Evolutionary conservation across 129 eudicot species (phyloP), one percentile per base, ranked within the genome.

Genomic region (Chrysanthemum lavandulifolium): DNA sequence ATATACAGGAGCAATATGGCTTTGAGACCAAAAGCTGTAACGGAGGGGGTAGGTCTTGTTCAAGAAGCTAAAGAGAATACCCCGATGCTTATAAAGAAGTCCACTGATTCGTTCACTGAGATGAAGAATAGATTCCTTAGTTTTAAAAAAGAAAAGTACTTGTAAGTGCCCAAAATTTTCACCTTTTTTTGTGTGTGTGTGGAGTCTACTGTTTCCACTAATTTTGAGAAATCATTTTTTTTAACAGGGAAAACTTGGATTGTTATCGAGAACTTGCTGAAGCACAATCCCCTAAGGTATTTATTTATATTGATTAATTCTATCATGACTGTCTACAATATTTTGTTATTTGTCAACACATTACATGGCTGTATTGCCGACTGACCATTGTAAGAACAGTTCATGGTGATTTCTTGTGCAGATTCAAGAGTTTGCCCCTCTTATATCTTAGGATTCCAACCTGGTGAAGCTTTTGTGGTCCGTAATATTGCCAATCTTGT

Each of bases 351-450:
- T 9, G 9, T 40, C 45, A 10, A 40, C 48, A 15, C n/a, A 19
- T 19, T 40, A 4, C 52, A 13, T 12, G 10, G 23, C 23, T 52
- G 10, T 62, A 66, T 53, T 69, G 68, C 68, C 52, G 71, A 76
- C 91, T 80, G 72, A 86, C 80, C 12, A 71, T 68, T 73, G 76
- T 62, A 31, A 69, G 83, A 78, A 78, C 91, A 95, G 99, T 95
- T 95, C 72, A 68, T 88, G 84, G 94, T 95, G 83, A 86, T 95
- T 78, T 86, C 99, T 81, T 95, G 99, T 75, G 97, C 91, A 81
- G 98, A 94, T 81, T 93, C 98, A 8, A 83, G 98, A 77, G 97
- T 94, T 70, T 94, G 98, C 67, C 97, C 98, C 33, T 90, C 97
- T 9, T 84, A 79, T 74, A 86, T 94, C 50, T 61, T 89, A 16